Evolutionary conservation across 1,284 basidiomycete species (phyloP).

Genomic region (Coniferiporia weirii): DNA sequence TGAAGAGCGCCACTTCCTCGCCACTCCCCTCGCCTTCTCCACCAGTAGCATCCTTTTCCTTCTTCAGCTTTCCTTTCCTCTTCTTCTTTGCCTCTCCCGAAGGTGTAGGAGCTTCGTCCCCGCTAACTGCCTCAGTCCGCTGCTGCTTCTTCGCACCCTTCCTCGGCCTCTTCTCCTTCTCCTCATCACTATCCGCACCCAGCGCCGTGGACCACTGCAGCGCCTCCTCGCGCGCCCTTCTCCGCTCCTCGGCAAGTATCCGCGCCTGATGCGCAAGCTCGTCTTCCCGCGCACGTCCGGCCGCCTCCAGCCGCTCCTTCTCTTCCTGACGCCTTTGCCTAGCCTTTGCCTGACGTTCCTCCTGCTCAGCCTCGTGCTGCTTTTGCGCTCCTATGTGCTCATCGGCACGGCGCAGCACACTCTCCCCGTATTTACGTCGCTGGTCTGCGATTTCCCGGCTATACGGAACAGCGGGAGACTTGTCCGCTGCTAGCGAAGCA

Average conservation of each 20-base stretch:
- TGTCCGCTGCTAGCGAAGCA: slow-evolving; percentile 72
- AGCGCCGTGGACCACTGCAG: slow-evolving; percentile 68
- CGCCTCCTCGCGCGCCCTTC: slow-evolving; percentile 73
- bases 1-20: slow-evolving; percentile 59
- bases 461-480: slow-evolving; percentile 71
- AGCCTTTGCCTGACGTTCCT: slow-evolving; percentile 71
- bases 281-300: slow-evolving; percentile 51
- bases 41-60: slow-evolving; percentile 34
- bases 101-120: slow-evolving; percentile 30
- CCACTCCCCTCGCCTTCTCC: slow-evolving; percentile 34
- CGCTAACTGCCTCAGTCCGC: slow-evolving; percentile 41
- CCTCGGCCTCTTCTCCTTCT: slow-evolving; percentile 59
- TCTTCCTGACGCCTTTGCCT: slow-evolving; percentile 65
- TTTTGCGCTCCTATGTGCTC: slow-evolving; percentile 73
- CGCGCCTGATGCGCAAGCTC: slow-evolving; percentile 57
- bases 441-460: slow-evolving; percentile 83
- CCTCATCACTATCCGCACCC: slow-evolving; percentile 69
- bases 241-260: slow-evolving; percentile 69
- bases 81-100: slow-evolving; percentile 46
- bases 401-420: slow-evolving; percentile 73
- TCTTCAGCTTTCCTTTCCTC: slow-evolving; percentile 46
- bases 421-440: slow-evolving; percentile 82
- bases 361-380: slow-evolving; percentile 68
- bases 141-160: slow-evolving; percentile 46
- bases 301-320: slow-evolving; percentile 49